Percentiles rank a stretch among this genome's conserved stretches.
These are phyloP conservation scores for Dichotomopilus funicola DNA, from an alignment of 2,329 filamentous ascomycete genomes.

Conservation along the genomic window DNA sequence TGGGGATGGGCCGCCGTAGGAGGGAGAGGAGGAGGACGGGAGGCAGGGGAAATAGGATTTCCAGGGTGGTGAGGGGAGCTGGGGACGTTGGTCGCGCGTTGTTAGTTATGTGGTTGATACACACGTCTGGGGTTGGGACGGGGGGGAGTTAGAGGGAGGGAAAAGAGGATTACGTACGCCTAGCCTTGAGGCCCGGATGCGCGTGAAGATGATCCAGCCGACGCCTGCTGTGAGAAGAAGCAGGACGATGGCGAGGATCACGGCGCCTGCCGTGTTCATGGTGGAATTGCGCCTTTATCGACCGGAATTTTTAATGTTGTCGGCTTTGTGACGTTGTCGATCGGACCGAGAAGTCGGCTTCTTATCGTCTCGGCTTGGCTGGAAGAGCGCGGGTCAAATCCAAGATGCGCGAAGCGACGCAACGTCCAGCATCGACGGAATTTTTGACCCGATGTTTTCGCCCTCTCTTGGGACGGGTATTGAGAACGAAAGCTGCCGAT, in stretches of 20 bases:
- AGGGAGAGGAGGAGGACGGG: slow-evolving; percentile 30
- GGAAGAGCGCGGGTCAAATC: no score
- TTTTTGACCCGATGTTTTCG: neutral
- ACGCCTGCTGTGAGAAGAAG: slow-evolving; percentile 49
- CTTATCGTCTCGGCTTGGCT: no score
- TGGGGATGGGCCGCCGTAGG: slow-evolving; percentile 47
- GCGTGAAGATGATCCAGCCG: slow-evolving; percentile 65
- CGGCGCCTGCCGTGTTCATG: slow-evolving; percentile 57
- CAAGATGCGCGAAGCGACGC: no score
- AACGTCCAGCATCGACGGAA: no score
- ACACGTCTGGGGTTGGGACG: slow-evolving; percentile 13
- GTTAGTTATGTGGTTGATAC: neutral
- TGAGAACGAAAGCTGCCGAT: neutral
- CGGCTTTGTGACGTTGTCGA: neutral
- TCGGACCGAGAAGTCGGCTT: neutral
- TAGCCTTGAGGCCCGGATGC: slow-evolving; percentile 64
- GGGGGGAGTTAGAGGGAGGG: neutral
- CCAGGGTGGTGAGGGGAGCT: slow-evolving; percentile 64
- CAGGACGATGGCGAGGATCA: slow-evolving; percentile 67
- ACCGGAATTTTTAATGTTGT: neutral
- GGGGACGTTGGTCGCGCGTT: neutral
- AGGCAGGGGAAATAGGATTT: slow-evolving; percentile 70
- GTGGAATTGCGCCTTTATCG: slow-evolving; percentile 12
- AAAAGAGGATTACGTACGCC: slow-evolving; percentile 45
- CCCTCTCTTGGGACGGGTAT: no score